Conservation (phyloP, 768 basidiomycete species). For the Tulasnella sp. region DNA sequence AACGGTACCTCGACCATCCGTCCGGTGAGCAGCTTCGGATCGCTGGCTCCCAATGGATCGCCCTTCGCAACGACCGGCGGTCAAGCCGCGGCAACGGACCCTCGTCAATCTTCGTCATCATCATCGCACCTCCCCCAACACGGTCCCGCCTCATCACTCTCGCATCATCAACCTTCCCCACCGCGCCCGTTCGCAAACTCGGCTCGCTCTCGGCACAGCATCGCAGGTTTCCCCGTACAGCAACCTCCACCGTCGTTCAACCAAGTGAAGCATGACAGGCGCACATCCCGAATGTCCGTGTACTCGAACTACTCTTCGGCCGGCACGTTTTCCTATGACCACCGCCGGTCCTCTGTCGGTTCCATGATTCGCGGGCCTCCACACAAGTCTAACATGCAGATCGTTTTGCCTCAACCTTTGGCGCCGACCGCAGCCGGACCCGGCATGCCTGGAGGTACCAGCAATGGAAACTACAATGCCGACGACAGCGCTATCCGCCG, state of each 20-base stretch:
- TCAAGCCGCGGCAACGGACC: constrained; percentile 7
- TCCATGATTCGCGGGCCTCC: constrained; percentile 26
- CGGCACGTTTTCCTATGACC: neutral
- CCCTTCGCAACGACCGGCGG: neutral
- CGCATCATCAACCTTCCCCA: neutral
- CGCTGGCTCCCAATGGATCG: neutral
- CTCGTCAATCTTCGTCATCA: neutral
- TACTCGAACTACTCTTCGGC: constrained; percentile 5
- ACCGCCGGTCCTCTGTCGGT: neutral
- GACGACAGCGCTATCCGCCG: neutral
- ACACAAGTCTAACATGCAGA: constrained; percentile 31
- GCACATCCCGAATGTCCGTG: constrained; percentile 15
- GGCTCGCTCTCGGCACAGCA: constrained; percentile 8
- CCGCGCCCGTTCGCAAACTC: neutral
- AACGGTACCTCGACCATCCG: neutral
- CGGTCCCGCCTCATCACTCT: neutral
- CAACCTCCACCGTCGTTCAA: constrained; percentile 4
- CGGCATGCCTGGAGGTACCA: neutral
- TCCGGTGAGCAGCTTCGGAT: neutral
- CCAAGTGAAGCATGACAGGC: neutral
- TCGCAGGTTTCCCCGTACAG: neutral
- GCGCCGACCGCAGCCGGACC: neutral
- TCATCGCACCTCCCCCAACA: neutral
- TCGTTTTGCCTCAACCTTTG: constrained; percentile 23
- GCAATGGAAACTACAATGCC: neutral